Evolutionary conservation across 1,284 basidiomycete species (phyloP).

Genomic region (Phenoliferia sp.): DNA sequence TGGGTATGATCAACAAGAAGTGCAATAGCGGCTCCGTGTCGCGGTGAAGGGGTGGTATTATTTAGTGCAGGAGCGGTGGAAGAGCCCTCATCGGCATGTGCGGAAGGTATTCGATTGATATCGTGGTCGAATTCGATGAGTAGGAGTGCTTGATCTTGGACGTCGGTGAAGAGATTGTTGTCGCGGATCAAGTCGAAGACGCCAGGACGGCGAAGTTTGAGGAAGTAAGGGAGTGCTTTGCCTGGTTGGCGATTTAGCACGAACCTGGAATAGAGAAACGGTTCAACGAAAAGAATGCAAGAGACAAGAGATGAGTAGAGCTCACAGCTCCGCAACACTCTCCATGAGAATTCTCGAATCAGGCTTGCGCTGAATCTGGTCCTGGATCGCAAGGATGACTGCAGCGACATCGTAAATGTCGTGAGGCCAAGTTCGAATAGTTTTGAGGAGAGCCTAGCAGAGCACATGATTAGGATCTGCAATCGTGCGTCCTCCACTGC

Average conservation of each 20-base stretch:
- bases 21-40: conserved; percentile 64
- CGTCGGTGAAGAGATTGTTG: conserved; percentile 88
- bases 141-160: conserved; percentile 85
- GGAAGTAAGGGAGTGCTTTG: conserved; percentile 84
- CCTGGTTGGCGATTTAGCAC: conserved; percentile 83
- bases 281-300: conserved; percentile 2
- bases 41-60: conserved; percentile 8
- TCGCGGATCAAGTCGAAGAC: conserved; percentile 94
- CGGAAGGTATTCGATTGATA: conserved; percentile 5
- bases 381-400: conserved; percentile 80
- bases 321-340: conserved; percentile 82
- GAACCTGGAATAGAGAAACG: conserved; percentile 53
- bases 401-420: conserved; percentile 84
- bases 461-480: not conserved
- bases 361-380: conserved; percentile 61
- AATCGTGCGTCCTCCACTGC: not conserved
- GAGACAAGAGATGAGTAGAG: conserved; percentile 16
- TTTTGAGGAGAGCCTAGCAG: conserved; percentile 63
- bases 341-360: conserved; percentile 72
- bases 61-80: not conserved
- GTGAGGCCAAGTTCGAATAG: conserved; percentile 81
- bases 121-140: conserved; percentile 94
- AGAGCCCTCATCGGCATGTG: not conserved
- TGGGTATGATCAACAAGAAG: conserved; percentile 91
- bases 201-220: conserved; percentile 76